A percentile compares a stretch with the other conserved stretches of the same genome.
phyloP scores from a whole-genome alignment of 257 asterid species.

The Euphrasia confusa region DNA sequence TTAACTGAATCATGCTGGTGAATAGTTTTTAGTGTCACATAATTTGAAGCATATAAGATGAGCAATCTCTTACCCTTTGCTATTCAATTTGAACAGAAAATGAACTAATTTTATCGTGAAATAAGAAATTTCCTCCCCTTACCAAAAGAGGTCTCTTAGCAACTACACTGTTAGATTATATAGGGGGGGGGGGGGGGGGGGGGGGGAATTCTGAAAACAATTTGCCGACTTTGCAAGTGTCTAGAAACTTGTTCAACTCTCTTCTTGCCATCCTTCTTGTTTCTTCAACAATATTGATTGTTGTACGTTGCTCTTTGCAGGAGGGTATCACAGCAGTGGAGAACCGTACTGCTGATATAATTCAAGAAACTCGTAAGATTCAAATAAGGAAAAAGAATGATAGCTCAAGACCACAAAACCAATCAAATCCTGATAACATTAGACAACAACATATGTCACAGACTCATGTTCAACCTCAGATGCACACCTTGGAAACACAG shows the following conservation, averaged over 20 bases:
- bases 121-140: too few relatives aligned
- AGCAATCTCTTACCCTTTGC: conserved; percentile 1
- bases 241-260: too few relatives aligned
- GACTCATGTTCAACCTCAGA: conserved; percentile 48
- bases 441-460: conserved; percentile 42
- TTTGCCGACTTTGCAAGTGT: too few relatives aligned
- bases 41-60: neutral
- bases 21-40: neutral
- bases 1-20: neutral
- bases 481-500: conserved; percentile 68
- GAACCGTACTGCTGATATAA: conserved; percentile 89
- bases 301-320: conserved; percentile 39
- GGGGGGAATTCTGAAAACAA: too few relatives aligned
- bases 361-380: conserved; percentile 93
- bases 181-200: too few relatives aligned
- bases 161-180: too few relatives aligned
- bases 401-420: conserved; percentile 46
- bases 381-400: conserved; percentile 73
- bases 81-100: neutral
- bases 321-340: conserved; percentile 92
- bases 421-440: conserved; percentile 35
- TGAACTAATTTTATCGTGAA: neutral
- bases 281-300: conserved; percentile 12
- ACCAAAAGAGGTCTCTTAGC: too few relatives aligned
- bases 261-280: conserved; percentile 10